Conservation (phyloP, 179 eudicot species). For the Monotropa hypopitys region DNA sequence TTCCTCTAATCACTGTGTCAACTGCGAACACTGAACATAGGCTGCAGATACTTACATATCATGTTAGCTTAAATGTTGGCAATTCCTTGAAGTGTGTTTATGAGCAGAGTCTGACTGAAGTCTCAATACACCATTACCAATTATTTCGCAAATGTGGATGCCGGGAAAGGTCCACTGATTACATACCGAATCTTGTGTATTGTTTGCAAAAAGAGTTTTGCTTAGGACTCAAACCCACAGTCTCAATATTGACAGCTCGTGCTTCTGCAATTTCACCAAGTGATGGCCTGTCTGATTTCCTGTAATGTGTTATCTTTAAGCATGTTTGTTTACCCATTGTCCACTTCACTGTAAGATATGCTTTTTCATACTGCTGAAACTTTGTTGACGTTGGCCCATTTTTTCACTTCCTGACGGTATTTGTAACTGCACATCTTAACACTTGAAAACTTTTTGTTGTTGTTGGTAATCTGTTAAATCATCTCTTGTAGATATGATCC, state of each 20-base stretch:
- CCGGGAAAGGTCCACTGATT: background rate
- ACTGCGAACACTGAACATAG: background rate
- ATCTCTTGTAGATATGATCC: conserved; percentile 62
- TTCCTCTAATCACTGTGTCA: background rate
- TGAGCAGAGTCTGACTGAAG: background rate
- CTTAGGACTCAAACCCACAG: background rate
- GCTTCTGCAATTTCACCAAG: background rate
- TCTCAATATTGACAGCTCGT: background rate
- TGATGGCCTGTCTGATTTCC: conserved; percentile 1
- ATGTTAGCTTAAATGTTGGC: background rate
- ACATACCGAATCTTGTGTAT: background rate
- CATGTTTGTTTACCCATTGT: background rate
- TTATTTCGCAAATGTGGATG: background rate
- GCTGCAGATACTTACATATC: conserved; percentile 2
- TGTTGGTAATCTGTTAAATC: conserved; percentile 9
- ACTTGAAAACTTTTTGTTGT: background rate
- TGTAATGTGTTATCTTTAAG: background rate
- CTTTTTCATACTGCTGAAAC: background rate
- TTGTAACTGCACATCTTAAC: background rate
- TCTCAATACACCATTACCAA: background rate
- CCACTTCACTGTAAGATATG: background rate
- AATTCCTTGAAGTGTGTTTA: background rate
- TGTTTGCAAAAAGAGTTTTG: background rate
- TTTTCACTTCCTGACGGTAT: background rate
- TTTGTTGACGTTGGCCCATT: background rate